Conservation (phyloP, 2,329 filamentous ascomycete genomes). For the Juglanconis sp. region DNA sequence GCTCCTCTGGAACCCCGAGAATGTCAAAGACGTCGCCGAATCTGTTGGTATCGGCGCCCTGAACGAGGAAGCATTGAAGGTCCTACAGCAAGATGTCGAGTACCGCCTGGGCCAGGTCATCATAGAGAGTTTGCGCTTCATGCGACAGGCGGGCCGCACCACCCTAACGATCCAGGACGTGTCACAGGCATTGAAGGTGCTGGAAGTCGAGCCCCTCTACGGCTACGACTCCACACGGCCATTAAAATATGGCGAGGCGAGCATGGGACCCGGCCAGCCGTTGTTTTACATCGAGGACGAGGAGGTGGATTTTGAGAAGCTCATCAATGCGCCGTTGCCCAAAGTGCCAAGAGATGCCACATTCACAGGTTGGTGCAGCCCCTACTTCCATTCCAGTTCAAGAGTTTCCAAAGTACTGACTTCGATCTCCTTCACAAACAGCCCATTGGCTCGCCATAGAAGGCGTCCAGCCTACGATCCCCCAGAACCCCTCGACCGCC, state of each 20-base stretch:
- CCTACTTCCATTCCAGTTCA: background rate
- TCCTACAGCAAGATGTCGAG: constrained; percentile 89
- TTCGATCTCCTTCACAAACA: constrained; percentile 32
- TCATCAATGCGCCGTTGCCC: constrained; percentile 93
- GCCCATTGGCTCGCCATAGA: constrained; percentile 98
- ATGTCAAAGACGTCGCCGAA: constrained; percentile 92
- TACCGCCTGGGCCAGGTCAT: constrained; percentile 92
- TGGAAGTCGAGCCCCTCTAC: constrained; percentile 93
- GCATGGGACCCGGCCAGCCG: constrained; percentile 86
- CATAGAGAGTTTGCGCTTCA: constrained; percentile 90
- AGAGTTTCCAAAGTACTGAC: constrained; percentile 11
- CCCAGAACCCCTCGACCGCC: constrained; percentile 87
- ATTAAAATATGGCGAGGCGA: constrained; percentile 88
- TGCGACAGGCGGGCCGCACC: constrained; percentile 86
- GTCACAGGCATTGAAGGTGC: constrained; percentile 75
- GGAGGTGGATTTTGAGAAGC: constrained; percentile 97
- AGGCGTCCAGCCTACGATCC: constrained; percentile 93
- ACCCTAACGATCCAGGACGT: constrained; percentile 87
- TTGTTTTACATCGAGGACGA: constrained; percentile 98
- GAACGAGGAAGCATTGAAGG: constrained; percentile 80
- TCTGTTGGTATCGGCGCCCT: constrained; percentile 84
- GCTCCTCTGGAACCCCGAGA: constrained; percentile 91
- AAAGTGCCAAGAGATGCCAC: constrained; percentile 91
- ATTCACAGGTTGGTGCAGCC: constrained; percentile 68
- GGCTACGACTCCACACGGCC: constrained; percentile 92